Percentiles rank a stretch among this genome's conserved stretches.
phyloP scores from a whole-genome alignment of 2,329 filamentous ascomycete genomes.

The Aaosphaeria arxii region DNA sequence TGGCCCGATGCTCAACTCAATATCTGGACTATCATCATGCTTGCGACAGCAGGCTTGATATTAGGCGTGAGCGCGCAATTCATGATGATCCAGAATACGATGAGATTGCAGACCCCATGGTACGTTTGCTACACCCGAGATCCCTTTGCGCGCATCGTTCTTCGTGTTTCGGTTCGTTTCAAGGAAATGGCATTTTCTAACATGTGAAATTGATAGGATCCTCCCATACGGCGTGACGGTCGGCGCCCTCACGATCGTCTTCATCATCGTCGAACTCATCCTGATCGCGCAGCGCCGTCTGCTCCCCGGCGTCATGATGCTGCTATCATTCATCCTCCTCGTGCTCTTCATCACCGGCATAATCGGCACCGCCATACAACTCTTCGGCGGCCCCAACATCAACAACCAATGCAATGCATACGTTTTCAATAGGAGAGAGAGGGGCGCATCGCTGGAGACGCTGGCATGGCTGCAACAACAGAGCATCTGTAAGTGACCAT shows the following conservation, averaged over 20 bases:
- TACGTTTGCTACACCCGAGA: slow-evolving; percentile 26
- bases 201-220: slow-evolving; percentile 47
- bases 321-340: slow-evolving; percentile 60
- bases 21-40: slow-evolving; percentile 62
- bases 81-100: slow-evolving; percentile 55
- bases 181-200: not conserved
- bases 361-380: slow-evolving; percentile 61
- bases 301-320: slow-evolving; percentile 57
- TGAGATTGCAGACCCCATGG: slow-evolving; percentile 60
- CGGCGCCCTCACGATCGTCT: slow-evolving; percentile 55
- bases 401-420: slow-evolving; percentile 59
- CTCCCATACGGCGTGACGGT: slow-evolving; percentile 63
- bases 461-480: slow-evolving; percentile 62
- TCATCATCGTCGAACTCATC: slow-evolving; percentile 57
- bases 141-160: too few species aligned
- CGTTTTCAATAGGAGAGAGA: slow-evolving; percentile 46
- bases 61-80: slow-evolving; percentile 61
- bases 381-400: slow-evolving; percentile 58
- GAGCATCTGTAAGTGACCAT: slow-evolving; percentile 51
- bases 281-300: slow-evolving; percentile 56
- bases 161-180: too few species aligned
- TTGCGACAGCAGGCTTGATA: slow-evolving; percentile 55
- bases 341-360: slow-evolving; percentile 60
- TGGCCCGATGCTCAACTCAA: slow-evolving; percentile 66
- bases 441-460: slow-evolving; percentile 53